A percentile compares a stretch with the other conserved stretches of the same genome.
Conservation (phyloP, 73 alveolate species). For the Paramecium sexaurelia region DNA sequence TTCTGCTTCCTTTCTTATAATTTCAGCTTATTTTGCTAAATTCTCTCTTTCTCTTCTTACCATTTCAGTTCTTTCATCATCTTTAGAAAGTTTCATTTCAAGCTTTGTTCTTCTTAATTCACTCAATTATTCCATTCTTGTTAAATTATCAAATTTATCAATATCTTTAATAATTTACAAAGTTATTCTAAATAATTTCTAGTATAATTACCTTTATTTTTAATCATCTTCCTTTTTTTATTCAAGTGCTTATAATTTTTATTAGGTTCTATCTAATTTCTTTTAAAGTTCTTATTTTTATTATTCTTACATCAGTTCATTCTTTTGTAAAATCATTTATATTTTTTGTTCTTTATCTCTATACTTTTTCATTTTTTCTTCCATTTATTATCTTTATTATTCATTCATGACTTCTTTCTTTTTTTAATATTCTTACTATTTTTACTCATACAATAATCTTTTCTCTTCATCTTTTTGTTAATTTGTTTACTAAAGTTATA, state of each 20-base stretch:
- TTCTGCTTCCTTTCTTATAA: constrained; percentile 43
- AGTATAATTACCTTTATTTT: background rate
- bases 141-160: constrained; percentile 27
- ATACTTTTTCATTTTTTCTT: constrained; percentile 25
- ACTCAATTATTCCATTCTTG: constrained; percentile 38
- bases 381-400: constrained; percentile 21
- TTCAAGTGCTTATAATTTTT: constrained; percentile 20
- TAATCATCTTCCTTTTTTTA: background rate
- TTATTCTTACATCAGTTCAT: constrained; percentile 47
- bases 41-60: constrained; percentile 57
- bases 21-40: constrained; percentile 35
- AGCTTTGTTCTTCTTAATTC: constrained; percentile 31
- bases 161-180: constrained; percentile 23
- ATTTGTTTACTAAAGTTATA: background rate
- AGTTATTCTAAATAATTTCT: background rate
- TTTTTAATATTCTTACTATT: constrained; percentile 11
- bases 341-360: constrained; percentile 24
- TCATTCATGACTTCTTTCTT: constrained; percentile 30
- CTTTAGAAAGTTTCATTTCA: background rate
- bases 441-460: constrained; percentile 7
- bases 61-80: constrained; percentile 54
- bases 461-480: constrained; percentile 40
- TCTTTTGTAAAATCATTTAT: background rate
- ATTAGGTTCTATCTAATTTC: constrained; percentile 37
- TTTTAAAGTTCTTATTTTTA: constrained; percentile 12